A percentile compares a stretch with the other conserved stretches of the same genome.
Conservation (phyloP, 192 early-diverging fungal genomes). For the Coemansia sp. region DNA sequence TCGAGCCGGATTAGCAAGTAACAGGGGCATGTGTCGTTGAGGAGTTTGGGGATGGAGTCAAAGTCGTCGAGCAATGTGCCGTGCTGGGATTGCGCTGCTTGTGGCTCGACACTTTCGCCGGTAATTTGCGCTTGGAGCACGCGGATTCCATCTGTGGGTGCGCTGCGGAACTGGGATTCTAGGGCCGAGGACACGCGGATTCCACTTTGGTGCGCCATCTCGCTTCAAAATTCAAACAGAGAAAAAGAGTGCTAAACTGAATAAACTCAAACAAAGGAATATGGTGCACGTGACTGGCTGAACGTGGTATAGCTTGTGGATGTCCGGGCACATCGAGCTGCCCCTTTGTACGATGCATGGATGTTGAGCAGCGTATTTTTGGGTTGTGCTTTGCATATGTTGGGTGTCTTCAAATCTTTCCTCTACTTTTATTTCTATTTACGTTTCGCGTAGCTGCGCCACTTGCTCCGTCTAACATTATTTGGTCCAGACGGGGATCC, state of each 20-base stretch:
- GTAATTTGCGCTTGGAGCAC: slow-evolving; percentile 54
- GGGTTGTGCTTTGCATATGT: too few relatives aligned
- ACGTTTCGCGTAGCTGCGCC: background rate
- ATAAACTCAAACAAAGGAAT: too few relatives aligned
- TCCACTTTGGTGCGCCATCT: slow-evolving; percentile 53
- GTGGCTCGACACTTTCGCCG: slow-evolving; percentile 51
- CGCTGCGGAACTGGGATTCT: slow-evolving; percentile 19
- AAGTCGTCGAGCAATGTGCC: slow-evolving; percentile 61
- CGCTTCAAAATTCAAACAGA: background rate
- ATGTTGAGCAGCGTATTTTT: too few relatives aligned
- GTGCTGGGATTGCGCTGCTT: slow-evolving; percentile 30
- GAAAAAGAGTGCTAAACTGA: background rate
- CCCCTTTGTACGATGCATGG: too few relatives aligned
- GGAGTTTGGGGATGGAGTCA: slow-evolving; percentile 44
- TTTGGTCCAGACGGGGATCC: too few relatives aligned
- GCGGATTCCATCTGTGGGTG: slow-evolving; percentile 31
- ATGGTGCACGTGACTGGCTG: background rate
- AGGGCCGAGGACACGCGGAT: slow-evolving; percentile 38
- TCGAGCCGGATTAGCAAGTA: slow-evolving; percentile 70
- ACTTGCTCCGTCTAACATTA: background rate
- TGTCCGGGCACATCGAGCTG: too few relatives aligned
- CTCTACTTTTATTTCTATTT: too few relatives aligned
- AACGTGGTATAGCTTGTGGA: too few relatives aligned
- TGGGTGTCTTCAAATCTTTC: too few relatives aligned
- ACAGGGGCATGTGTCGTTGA: slow-evolving; percentile 60